Evolutionary conservation across 352 stramenopile genomes (phyloP).

Genomic region (Phytophthora pseudosyringae): DNA sequence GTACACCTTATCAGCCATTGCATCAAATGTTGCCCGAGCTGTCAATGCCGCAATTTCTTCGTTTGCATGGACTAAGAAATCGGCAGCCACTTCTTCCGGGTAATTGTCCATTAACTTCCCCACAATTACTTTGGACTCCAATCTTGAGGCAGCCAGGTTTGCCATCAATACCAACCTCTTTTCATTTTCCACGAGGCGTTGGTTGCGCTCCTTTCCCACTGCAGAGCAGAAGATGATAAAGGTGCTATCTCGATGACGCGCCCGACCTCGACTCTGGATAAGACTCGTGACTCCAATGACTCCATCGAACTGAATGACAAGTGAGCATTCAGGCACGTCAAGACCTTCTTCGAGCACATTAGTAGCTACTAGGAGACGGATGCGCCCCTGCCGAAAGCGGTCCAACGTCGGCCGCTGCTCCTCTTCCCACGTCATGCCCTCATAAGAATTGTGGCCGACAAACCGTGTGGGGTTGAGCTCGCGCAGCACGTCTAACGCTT

Average conservation of each 20-base stretch:
- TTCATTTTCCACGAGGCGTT: slow-evolving; percentile 67
- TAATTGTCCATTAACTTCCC: slow-evolving; percentile 41
- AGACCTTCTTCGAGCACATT: slow-evolving; percentile 85
- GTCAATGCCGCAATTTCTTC: slow-evolving; percentile 11
- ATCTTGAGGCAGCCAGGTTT: slow-evolving; percentile 37
- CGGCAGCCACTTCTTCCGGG: slow-evolving; percentile 6
- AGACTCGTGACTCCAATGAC: slow-evolving; percentile 73
- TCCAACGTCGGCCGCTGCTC: slow-evolving; percentile 79
- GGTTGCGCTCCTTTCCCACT: slow-evolving; percentile 44
- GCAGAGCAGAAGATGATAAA: slow-evolving; percentile 77
- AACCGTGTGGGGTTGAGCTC: slow-evolving; percentile 77
- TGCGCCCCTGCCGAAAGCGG: slow-evolving; percentile 67
- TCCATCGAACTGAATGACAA: slow-evolving; percentile 83
- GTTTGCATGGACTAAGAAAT: background rate
- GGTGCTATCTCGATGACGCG: slow-evolving; percentile 55
- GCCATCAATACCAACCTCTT: slow-evolving; percentile 49
- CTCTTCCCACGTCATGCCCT: slow-evolving; percentile 84
- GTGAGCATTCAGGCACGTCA: slow-evolving; percentile 78
- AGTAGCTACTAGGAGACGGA: slow-evolving; percentile 76
- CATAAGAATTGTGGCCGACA: slow-evolving; percentile 81
- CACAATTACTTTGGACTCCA: slow-evolving; percentile 58
- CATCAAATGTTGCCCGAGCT: slow-evolving; percentile 28
- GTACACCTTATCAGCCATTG: slow-evolving; percentile 45
- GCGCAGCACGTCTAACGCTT: slow-evolving; percentile 53
- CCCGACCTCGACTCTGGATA: slow-evolving; percentile 79